Evolutionary conservation across 2,329 filamentous ascomycete species (phyloP).

Genomic region (Xylogone sp.): DNA sequence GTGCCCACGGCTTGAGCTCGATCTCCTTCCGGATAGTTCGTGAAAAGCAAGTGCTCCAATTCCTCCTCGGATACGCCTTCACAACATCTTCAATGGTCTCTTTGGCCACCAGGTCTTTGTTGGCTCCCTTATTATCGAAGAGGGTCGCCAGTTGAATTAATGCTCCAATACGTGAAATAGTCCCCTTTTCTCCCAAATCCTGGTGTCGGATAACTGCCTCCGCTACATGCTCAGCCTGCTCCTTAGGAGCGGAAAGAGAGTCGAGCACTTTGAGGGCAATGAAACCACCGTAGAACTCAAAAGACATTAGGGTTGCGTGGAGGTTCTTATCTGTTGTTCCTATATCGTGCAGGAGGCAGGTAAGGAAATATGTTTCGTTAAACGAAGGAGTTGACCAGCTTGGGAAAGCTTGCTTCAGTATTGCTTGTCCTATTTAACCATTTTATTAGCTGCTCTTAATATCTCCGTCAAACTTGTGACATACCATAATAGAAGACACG

Average conservation of each 20-base stretch:
- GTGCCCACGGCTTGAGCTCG: slow-evolving; percentile 64
- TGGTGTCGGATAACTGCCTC: slow-evolving; percentile 71
- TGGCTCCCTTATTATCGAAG: slow-evolving; percentile 59
- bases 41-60: slow-evolving; percentile 65
- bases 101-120: slow-evolving; percentile 49
- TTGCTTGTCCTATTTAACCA: slow-evolving; percentile 35
- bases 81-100: slow-evolving; percentile 57
- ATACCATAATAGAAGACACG: slow-evolving; percentile 65
- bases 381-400: slow-evolving; percentile 34
- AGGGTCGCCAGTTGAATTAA: slow-evolving; percentile 64
- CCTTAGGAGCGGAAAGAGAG: slow-evolving; percentile 42
- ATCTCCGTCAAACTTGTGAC: slow-evolving; percentile 3
- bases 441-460: slow-evolving; percentile 5
- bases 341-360: slow-evolving; percentile 71
- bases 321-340: slow-evolving; percentile 60
- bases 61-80: slow-evolving; percentile 50
- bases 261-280: slow-evolving; percentile 59
- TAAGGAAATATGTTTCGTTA: slow-evolving; percentile 55
- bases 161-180: slow-evolving; percentile 58
- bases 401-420: slow-evolving; percentile 41
- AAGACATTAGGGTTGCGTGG: slow-evolving; percentile 57
- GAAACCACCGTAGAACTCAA: slow-evolving; percentile 66
- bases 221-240: slow-evolving; percentile 64
- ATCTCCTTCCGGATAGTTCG: slow-evolving; percentile 57
- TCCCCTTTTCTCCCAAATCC: slow-evolving; percentile 62